A percentile compares a stretch with the other conserved stretches of the same genome.
Evolutionary conservation across 257 asterid species (phyloP).

Genomic region (Thymus quinquecostatus): DNA sequence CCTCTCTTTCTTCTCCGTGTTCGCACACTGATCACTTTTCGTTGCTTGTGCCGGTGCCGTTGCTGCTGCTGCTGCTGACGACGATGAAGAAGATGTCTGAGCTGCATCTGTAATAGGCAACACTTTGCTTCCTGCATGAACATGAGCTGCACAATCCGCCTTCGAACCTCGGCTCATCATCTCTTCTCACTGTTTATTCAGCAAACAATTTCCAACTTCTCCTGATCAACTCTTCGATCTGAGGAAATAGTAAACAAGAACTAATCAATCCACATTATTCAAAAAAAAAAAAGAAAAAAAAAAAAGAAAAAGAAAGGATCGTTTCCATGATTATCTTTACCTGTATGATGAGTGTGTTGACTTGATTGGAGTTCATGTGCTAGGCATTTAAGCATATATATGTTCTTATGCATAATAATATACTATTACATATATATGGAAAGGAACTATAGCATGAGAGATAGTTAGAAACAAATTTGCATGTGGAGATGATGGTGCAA

Average conservation of each 20-base stretch:
- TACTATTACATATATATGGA: background rate
- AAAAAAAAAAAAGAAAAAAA: background rate
- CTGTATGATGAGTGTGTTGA: constrained; percentile 7
- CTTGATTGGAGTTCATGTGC: constrained; percentile 26
- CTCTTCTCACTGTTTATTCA: constrained; percentile 55
- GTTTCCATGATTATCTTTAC: constrained; percentile 31
- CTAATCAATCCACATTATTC: background rate
- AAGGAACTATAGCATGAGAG: constrained; percentile 24
- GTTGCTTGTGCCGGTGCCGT: constrained; percentile 3
- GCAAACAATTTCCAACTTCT: background rate
- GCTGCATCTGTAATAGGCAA: constrained; percentile 51
- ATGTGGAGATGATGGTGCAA: constrained; percentile 47
- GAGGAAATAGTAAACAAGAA: constrained; percentile 12
- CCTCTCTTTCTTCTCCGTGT: constrained; percentile 49
- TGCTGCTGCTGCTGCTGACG: constrained; percentile 18
- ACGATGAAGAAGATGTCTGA: background rate
- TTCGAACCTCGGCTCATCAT: constrained; percentile 43
- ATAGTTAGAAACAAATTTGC: constrained; percentile 6
- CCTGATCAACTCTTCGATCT: constrained; percentile 15
- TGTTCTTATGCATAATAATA: background rate
- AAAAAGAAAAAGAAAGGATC: background rate
- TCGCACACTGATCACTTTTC: constrained; percentile 30
- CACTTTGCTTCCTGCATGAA: constrained; percentile 53
- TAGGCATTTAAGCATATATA: constrained; percentile 56
- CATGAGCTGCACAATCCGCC: constrained; percentile 37